A percentile compares a stretch with the other conserved stretches of the same genome.
Conservation (phyloP, 805 yeast genomes). For the Zygoascus ofunaensis region DNA sequence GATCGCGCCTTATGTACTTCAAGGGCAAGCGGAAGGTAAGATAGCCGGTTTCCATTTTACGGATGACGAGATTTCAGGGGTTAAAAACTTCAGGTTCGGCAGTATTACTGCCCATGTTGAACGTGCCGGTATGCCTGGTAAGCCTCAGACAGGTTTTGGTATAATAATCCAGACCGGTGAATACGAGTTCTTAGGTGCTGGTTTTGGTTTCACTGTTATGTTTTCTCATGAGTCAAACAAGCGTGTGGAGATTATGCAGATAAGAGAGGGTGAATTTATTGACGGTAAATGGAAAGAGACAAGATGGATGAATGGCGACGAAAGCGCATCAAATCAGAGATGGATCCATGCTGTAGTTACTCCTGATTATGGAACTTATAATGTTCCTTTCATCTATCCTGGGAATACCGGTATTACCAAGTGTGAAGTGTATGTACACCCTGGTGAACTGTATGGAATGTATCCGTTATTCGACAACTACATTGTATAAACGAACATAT, state of each 20-base stretch:
- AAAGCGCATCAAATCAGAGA: conserved; percentile 7
- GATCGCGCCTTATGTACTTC: conserved; percentile 7
- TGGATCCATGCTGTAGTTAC: conserved; percentile 6
- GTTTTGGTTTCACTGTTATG: conserved; percentile 11
- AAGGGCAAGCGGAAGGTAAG: conserved; percentile 9
- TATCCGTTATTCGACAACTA: no score
- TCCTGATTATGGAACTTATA: conserved; percentile 8
- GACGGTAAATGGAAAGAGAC: conserved; percentile 7
- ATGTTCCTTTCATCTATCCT: conserved; percentile 8
- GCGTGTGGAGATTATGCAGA: conserved; percentile 3
- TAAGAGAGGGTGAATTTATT: conserved; percentile 4
- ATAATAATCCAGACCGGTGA: conserved; percentile 8
- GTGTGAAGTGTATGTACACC: conserved; percentile 5
- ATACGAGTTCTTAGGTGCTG: conserved; percentile 8
- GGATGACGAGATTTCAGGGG: conserved; percentile 3
- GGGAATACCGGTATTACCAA: conserved; percentile 6
- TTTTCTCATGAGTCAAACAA: not conserved
- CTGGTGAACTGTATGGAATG: conserved; percentile 42
- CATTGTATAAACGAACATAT: no score
- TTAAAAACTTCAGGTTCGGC: conserved; percentile 3
- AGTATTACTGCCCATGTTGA: conserved; percentile 2
- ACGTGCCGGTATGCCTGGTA: conserved; percentile 8
- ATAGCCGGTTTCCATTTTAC: conserved; percentile 12
- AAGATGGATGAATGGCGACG: conserved; percentile 16
- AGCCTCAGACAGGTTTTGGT: conserved; percentile 14